A percentile compares a stretch with the other conserved stretches of the same genome.
These are phyloP conservation scores for Trichoderma virens DNA, from an alignment of 495 filamentous ascomycete genomes.

Conservation along the genomic window DNA sequence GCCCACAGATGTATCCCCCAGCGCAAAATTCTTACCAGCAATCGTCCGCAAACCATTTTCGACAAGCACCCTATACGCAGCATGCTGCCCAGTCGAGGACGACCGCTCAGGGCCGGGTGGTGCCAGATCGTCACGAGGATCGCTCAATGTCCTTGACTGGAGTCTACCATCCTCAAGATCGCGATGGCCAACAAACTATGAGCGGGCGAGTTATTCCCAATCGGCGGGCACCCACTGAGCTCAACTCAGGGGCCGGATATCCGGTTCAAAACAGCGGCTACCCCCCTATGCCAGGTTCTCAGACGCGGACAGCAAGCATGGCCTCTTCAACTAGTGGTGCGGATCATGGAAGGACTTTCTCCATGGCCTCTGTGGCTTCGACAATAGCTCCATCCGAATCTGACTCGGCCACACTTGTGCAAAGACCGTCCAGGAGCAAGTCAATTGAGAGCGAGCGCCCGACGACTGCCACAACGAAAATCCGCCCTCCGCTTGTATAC, in stretches of 20 bases:
- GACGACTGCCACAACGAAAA: conserved; percentile 36
- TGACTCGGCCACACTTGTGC: conserved; percentile 31
- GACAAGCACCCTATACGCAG: conserved; percentile 61
- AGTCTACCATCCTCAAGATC: conserved; percentile 57
- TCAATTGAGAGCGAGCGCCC: conserved; percentile 43
- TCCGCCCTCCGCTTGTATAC: conserved; percentile 73
- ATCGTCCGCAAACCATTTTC: conserved; percentile 62
- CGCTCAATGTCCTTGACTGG: conserved; percentile 92
- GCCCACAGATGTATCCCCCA: conserved; percentile 56
- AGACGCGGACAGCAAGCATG: conserved; percentile 46
- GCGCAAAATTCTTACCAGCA: conserved; percentile 61
- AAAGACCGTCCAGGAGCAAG: conserved; percentile 31
- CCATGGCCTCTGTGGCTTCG: conserved; percentile 68
- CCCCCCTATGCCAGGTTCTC: conserved; percentile 28
- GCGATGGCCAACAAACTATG: conserved; percentile 78
- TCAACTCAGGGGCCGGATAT: conserved; percentile 16
- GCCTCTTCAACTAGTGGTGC: conserved; percentile 31
- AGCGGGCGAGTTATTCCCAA: conserved; percentile 82
- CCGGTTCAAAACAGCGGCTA: conserved; percentile 15
- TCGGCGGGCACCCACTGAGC: conserved; percentile 36
- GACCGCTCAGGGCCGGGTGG: conserved; percentile 79
- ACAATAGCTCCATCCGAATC: conserved; percentile 25
- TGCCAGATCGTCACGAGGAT: conserved; percentile 88
- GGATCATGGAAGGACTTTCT: conserved; percentile 54
- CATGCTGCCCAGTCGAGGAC: conserved; percentile 48